Evolutionary conservation across 352 stramenopile genomes (phyloP).

Genomic region (Globisporangium carolinianum): DNA sequence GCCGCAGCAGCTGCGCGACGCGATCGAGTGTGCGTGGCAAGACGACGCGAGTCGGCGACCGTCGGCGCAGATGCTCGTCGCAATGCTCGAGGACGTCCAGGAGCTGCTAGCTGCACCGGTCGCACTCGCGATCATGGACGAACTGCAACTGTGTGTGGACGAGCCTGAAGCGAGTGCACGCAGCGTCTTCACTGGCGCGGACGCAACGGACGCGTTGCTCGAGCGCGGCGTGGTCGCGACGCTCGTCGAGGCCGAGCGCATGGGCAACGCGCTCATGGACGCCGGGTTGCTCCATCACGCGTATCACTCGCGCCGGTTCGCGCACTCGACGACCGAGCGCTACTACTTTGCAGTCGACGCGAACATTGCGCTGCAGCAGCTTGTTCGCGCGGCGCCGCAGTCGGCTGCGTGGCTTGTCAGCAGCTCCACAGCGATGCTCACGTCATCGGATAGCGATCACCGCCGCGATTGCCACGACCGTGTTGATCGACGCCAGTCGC

Average conservation of each 20-base stretch:
- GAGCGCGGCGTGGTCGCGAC: background rate
- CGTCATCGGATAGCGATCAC: background rate
- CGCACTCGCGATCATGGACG: conserved; percentile 16
- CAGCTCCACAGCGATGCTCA: background rate
- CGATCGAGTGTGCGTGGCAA: conserved; percentile 45
- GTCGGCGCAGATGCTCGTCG: conserved; percentile 31
- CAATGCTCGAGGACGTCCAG: conserved; percentile 34
- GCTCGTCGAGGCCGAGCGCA: conserved; percentile 26
- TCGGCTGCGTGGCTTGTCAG: background rate
- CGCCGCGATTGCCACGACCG: too few relatives aligned
- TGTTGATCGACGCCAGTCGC: too few relatives aligned
- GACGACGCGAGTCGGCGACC: conserved; percentile 24
- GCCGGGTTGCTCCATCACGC: conserved; percentile 47
- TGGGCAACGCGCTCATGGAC: conserved; percentile 28
- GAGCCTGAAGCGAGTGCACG: conserved; percentile 20
- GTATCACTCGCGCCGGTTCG: conserved; percentile 30
- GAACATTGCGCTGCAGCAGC: conserved; percentile 2
- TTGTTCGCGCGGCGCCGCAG: background rate
- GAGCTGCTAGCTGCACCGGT: conserved; percentile 32
- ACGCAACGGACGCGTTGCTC: conserved; percentile 2
- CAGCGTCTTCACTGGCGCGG: conserved; percentile 24
- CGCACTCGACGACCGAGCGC: conserved; percentile 16
- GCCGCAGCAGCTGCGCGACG: conserved; percentile 24
- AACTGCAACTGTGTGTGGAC: conserved; percentile 18
- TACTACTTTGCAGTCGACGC: conserved; percentile 42